Conservation (phyloP, 2,329 filamentous ascomycete genomes). For the Rutstroemia sp. region DNA sequence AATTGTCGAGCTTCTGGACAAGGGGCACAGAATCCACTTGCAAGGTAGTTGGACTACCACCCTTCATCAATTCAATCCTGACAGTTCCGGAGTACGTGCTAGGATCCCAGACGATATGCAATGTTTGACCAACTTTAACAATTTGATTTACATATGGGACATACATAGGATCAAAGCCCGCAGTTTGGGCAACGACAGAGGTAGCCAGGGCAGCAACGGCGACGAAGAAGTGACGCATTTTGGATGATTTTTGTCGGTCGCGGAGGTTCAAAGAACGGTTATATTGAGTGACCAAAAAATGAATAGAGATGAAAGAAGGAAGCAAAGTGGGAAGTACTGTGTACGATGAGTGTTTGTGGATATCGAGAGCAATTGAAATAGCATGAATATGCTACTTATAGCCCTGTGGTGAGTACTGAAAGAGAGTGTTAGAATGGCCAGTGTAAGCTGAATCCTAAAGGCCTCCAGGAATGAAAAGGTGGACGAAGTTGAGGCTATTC, state of each 20-base stretch:
- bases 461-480: too few relatives aligned
- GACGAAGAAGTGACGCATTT: constrained; percentile 25
- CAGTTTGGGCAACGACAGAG: constrained; percentile 41
- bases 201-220: constrained; percentile 23
- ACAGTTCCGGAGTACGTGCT: constrained; percentile 37
- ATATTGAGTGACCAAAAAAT: constrained; percentile 17
- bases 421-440: too few relatives aligned
- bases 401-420: too few relatives aligned
- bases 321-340: neutral
- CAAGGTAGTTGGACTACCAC: constrained; percentile 38
- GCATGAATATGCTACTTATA: too few relatives aligned
- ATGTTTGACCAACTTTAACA: constrained; percentile 42
- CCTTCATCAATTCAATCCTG: constrained; percentile 48
- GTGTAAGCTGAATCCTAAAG: too few relatives aligned
- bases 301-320: neutral
- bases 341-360: neutral
- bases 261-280: constrained; percentile 21
- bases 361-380: too few relatives aligned
- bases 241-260: constrained; percentile 10
- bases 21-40: constrained; percentile 35
- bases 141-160: constrained; percentile 38
- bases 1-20: constrained; percentile 44
- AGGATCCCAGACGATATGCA: constrained; percentile 43
- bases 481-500: too few relatives aligned
- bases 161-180: constrained; percentile 48